phyloP scores from a whole-genome alignment of 75 land plant species.

The Pseudotsuga menziesii region DNA sequence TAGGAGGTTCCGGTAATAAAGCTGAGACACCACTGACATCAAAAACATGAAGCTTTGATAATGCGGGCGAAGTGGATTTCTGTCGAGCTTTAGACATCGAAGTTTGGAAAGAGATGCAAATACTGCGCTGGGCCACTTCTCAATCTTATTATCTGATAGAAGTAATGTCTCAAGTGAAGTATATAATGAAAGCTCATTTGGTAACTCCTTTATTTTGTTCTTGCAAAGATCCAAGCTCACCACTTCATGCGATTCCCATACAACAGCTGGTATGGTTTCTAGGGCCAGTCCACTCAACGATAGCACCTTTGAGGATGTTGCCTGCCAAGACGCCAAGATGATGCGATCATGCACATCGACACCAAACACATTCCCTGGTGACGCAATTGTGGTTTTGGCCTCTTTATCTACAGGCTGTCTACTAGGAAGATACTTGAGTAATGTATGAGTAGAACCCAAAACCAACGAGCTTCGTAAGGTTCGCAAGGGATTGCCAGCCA shows the following conservation, averaged over 20 bases:
- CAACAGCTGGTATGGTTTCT: constrained; percentile 60
- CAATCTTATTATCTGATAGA: too few relatives aligned
- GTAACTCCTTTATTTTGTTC: constrained; percentile 73
- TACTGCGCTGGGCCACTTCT: constrained; percentile 63
- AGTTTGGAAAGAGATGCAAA: constrained; percentile 59
- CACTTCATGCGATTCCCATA: constrained; percentile 58
- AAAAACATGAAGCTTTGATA: constrained; percentile 57
- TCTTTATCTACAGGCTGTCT: too few relatives aligned
- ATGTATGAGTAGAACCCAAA: too few relatives aligned
- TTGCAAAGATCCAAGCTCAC: constrained; percentile 65
- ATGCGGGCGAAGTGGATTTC: constrained; percentile 50
- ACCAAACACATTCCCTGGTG: constrained; percentile 41
- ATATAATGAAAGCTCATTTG: constrained; percentile 68
- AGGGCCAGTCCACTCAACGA: constrained; percentile 50
- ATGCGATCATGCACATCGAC: constrained; percentile 45
- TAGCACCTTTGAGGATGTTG: constrained; percentile 79
- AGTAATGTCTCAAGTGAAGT: constrained; percentile 39
- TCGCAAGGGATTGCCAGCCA: too few relatives aligned
- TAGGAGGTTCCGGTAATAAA: not conserved
- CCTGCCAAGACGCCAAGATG: constrained; percentile 63
- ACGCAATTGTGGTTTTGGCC: constrained; percentile 15
- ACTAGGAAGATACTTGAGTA: too few relatives aligned
- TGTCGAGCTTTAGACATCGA: constrained; percentile 61
- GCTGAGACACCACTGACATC: constrained; percentile 65
- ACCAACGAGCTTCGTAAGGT: too few relatives aligned